Percentiles rank a stretch among this genome's conserved stretches.
These are phyloP conservation scores for Colletotrichum graminicola DNA, from an alignment of 2,329 filamentous ascomycete species.

Conservation along the genomic window DNA sequence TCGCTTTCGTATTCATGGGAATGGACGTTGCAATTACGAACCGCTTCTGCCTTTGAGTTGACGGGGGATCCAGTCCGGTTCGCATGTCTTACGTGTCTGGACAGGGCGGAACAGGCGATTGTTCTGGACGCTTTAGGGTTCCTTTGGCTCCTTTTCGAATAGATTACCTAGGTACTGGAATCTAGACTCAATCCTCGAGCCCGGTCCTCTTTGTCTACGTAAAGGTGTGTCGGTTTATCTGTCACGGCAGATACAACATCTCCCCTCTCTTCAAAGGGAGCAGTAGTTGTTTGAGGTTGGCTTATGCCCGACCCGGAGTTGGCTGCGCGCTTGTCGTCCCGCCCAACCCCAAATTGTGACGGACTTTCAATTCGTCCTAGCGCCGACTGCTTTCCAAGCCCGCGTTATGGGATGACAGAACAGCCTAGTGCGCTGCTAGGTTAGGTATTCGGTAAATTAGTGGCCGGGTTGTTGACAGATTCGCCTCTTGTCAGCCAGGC, in stretches of 20 bases:
- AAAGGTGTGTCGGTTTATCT: conserved; percentile 16
- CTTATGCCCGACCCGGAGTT: conserved; percentile 1
- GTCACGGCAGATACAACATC: not conserved
- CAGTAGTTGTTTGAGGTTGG: conserved; percentile 8
- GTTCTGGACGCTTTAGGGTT: not conserved
- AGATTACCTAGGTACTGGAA: too few relatives aligned
- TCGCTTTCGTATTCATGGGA: conserved; percentile 18
- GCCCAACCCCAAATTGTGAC: not conserved
- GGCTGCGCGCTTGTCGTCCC: conserved; percentile 19
- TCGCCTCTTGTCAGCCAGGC: not conserved
- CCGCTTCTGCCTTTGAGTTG: not conserved
- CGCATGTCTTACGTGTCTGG: too few relatives aligned
- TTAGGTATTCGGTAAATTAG: not conserved
- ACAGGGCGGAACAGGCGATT: too few relatives aligned
- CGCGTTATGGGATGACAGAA: conserved; percentile 29
- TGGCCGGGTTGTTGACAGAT: conserved; percentile 20
- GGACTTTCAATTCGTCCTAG: conserved; percentile 6
- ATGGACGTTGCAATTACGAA: not conserved
- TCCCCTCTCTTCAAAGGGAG: not conserved
- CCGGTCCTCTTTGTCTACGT: not conserved
- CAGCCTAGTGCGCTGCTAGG: not conserved
- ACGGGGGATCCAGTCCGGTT: too few relatives aligned
- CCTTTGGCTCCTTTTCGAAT: not conserved
- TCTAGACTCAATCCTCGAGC: not conserved
- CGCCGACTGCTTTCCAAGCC: not conserved